phyloP scores from a whole-genome alignment of 164 flowering plant genomes.

The Magnolia officinalis region DNA sequence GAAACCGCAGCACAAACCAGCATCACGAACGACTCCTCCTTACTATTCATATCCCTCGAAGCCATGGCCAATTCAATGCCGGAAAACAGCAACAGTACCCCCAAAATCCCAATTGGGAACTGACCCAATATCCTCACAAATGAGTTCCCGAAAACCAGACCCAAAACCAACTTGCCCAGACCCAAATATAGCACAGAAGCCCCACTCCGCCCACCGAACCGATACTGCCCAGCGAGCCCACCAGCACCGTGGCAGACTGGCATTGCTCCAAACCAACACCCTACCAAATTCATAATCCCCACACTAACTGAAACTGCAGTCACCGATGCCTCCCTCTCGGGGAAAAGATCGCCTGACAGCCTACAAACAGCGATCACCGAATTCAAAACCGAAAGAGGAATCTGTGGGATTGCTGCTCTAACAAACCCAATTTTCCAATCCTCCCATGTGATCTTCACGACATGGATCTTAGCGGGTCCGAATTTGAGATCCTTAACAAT shows the following conservation, averaged over 20 bases:
- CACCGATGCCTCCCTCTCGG: conserved; percentile 57
- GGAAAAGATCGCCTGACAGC: conserved; percentile 69
- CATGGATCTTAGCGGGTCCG: conserved; percentile 58
- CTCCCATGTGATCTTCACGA: conserved; percentile 56
- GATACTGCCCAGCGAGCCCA: conserved; percentile 79
- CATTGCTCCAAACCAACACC: conserved; percentile 94
- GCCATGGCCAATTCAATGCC: conserved; percentile 93
- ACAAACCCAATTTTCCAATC: conserved; percentile 82
- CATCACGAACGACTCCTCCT: conserved; percentile 88
- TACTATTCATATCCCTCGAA: conserved; percentile 63
- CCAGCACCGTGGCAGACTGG: conserved; percentile 91
- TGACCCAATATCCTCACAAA: conserved; percentile 59
- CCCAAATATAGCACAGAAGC: conserved; percentile 64
- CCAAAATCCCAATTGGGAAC: conserved; percentile 77
- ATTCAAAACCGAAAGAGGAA: conserved; percentile 70
- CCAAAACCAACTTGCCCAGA: conserved; percentile 58
- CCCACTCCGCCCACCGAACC: conserved; percentile 78
- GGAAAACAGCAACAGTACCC: conserved; percentile 71
- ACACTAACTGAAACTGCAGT: conserved; percentile 68
- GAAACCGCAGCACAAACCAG: conserved; percentile 81
- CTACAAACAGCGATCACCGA: conserved; percentile 88
- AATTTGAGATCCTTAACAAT: conserved; percentile 45
- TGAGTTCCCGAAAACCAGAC: conserved; percentile 67
- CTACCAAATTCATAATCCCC: conserved; percentile 70
- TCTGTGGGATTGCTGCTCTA: conserved; percentile 77